Percentiles rank a stretch among this genome's conserved stretches.
Conservation (phyloP, 225 moss, liverwort and hornwort genomes). For the Ulota crispa region DNA sequence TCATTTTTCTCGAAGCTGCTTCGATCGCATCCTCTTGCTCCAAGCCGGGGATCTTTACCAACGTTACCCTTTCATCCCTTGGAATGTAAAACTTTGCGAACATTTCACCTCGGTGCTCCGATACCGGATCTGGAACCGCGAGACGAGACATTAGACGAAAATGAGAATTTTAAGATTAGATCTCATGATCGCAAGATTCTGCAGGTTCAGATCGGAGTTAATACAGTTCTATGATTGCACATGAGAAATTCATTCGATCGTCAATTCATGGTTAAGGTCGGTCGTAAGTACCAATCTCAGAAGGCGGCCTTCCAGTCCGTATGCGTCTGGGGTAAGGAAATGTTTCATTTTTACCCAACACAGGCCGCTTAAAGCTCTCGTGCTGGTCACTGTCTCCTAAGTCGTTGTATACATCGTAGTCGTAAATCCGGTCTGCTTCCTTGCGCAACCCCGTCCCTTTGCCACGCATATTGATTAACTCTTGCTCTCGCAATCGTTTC, state of each 20-base stretch:
- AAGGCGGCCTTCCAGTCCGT: conserved; percentile 60
- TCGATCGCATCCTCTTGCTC: conserved; percentile 61
- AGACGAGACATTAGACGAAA: not conserved
- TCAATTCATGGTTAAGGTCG: not conserved
- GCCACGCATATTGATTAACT: conserved; percentile 61
- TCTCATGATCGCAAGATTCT: not conserved
- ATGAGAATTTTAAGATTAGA: not conserved
- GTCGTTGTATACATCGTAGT: conserved; percentile 76
- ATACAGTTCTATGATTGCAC: not conserved
- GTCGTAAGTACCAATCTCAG: conserved; percentile 40
- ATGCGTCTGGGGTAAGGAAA: conserved; percentile 76
- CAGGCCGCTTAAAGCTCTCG: conserved; percentile 45
- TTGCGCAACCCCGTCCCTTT: conserved; percentile 63
- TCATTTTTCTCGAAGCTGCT: conserved; percentile 59
- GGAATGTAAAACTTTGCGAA: conserved; percentile 67
- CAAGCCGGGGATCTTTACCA: conserved; percentile 50
- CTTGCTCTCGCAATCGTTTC: conserved; percentile 48
- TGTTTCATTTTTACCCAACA: conserved; percentile 49
- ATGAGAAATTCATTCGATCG: not conserved
- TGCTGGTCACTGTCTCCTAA: conserved; percentile 61
- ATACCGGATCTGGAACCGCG: conserved; percentile 44
- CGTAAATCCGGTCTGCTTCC: conserved; percentile 72
- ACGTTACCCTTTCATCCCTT: conserved; percentile 60
- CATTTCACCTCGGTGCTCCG: conserved; percentile 59
- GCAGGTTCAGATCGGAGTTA: not conserved